Base-by-base conservation (phyloP, 352 stramenopile genomes). In the Phytophthora sojae region DNA sequence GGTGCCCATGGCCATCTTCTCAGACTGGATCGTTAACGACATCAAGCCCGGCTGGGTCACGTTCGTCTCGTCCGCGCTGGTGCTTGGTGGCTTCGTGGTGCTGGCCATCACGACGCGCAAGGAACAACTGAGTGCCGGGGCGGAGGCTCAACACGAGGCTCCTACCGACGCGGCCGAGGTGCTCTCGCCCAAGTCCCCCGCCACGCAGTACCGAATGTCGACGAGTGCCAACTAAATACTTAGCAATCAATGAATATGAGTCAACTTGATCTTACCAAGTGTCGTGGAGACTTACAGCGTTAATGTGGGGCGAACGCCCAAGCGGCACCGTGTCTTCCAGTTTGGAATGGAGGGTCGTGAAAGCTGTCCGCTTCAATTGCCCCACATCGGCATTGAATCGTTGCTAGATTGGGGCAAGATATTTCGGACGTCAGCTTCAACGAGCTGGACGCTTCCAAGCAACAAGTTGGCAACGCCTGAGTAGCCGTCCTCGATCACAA, bases 1-100 rank as follows among this genome's bases (percentile, higher is more conserved):
- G 9, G 98, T 99, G 45, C 97, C 97, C 29, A 84, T 99, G 61
- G 97, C 97, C 11, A 98, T 99, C 76, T 35, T 94, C 23, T 92
- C 92, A 50, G 97, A 99, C 73, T 89, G 75, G 58, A 76, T 94
- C 35, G 71, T 95, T 57, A 81, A 93, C 64, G 69, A 83, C 30
- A 79, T 83, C 26, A 52, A 71, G 14, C 89, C 90, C 15, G 78
- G 65, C 11, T 71, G 64, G 51, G 61, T 90, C 49, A 91, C 88
- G 8, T 51, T 86, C 45, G 58, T 94, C 29, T 90, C 87, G 19
- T 91, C 88, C 17, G 56, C 77, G 42, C 69, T 95, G 44, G 90
- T 97, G 39, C 71, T 95, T 55, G 74, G 71, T 8, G 89, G 89
- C 29, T 97, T 97, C 54, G 71, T 96, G 9, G 63, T 92, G n/a